These are phyloP conservation scores for Pistacia vera DNA, from an alignment of 345 rosid genomes.

Conservation along the genomic window DNA sequence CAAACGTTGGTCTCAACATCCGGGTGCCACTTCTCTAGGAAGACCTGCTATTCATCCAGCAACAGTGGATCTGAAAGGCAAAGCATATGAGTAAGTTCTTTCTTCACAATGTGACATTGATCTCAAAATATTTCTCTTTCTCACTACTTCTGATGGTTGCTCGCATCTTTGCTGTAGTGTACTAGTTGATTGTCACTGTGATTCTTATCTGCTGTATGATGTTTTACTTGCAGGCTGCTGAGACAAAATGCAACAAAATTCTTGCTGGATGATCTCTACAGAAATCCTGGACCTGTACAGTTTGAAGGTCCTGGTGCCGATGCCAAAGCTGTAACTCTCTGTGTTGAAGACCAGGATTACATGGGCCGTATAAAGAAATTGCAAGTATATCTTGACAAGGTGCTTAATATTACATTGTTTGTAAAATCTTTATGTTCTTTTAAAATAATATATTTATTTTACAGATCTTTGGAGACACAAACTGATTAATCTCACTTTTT, in stretches of 20 bases:
- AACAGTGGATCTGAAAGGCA: slow-evolving; percentile 92
- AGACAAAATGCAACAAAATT: slow-evolving; percentile 73
- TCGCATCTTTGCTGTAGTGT: background rate
- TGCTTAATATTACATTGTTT: slow-evolving; percentile 10
- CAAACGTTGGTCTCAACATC: slow-evolving; percentile 86
- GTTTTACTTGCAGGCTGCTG: slow-evolving; percentile 58
- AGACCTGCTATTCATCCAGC: slow-evolving; percentile 98
- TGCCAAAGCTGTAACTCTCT: slow-evolving; percentile 75
- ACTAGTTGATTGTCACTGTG: background rate
- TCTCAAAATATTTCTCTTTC: background rate
- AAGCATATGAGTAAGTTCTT: slow-evolving; percentile 88
- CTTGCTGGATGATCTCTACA: slow-evolving; percentile 86
- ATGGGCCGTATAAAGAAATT: slow-evolving; percentile 98
- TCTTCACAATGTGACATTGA: background rate
- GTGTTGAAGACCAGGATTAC: slow-evolving; percentile 98
- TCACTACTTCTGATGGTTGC: background rate
- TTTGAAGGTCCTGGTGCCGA: slow-evolving; percentile 98
- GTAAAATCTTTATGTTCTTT: background rate
- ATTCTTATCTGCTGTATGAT: slow-evolving; percentile 7
- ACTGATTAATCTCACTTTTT: background rate
- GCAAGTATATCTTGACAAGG: slow-evolving; percentile 91
- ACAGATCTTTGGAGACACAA: background rate
- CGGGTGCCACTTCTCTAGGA: slow-evolving; percentile 72
- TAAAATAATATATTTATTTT: too few relatives aligned
- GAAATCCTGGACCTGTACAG: slow-evolving; percentile 98